Percentiles rank a stretch among this genome's conserved stretches.
Evolutionary conservation across 768 basidiomycete genomes (phyloP).

Genomic region (Rubroboletus pulcherrimus): DNA sequence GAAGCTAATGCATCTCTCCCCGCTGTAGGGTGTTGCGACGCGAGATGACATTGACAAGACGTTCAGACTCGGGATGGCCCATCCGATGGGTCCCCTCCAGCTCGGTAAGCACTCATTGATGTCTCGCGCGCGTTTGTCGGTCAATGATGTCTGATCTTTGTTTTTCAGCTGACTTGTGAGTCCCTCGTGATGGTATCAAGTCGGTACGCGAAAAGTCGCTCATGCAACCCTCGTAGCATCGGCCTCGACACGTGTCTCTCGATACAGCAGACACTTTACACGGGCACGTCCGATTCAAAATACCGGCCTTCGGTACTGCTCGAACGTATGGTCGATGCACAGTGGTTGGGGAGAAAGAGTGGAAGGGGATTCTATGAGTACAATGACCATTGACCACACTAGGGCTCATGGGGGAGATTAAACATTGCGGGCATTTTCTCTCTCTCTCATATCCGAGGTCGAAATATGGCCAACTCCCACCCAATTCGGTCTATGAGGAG

Average conservation of each 20-base stretch:
- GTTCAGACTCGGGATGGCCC: constrained; percentile 88
- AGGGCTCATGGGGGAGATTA: background rate
- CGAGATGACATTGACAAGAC: constrained; percentile 96
- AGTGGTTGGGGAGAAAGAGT: constrained; percentile 89
- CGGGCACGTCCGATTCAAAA: constrained; percentile 89
- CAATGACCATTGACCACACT: constrained; percentile 14
- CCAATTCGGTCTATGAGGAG: background rate
- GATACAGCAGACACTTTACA: constrained; percentile 86
- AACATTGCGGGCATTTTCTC: background rate
- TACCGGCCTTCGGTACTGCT: constrained; percentile 89
- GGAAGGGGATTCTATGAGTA: constrained; percentile 97
- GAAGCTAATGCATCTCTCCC: background rate
- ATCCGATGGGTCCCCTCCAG: constrained; percentile 92
- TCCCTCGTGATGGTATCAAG: background rate
- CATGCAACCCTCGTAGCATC: constrained; percentile 49
- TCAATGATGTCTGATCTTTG: constrained; percentile 1
- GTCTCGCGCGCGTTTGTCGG: background rate
- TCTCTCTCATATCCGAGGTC: background rate
- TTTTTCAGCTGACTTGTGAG: constrained; percentile 32
- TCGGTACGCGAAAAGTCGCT: background rate
- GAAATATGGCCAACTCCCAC: background rate
- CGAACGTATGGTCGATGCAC: constrained; percentile 94
- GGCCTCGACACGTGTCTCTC: constrained; percentile 97
- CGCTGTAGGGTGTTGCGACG: constrained; percentile 76
- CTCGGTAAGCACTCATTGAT: constrained; percentile 47